Evolutionary conservation across 306 rosid species (phyloP).

Genomic region (Lathyrus oleraceus): DNA sequence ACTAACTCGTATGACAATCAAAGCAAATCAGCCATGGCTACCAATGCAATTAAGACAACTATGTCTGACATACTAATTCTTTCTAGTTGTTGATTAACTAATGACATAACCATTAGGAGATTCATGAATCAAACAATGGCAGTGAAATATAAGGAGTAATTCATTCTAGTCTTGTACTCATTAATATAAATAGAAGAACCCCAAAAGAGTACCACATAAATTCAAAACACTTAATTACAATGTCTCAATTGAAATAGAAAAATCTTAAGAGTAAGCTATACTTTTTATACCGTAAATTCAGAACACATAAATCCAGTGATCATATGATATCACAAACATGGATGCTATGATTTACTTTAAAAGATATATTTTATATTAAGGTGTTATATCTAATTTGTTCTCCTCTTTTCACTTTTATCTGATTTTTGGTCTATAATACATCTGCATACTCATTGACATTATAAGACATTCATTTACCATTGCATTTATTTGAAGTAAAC

Average conservation of each 20-base stretch:
- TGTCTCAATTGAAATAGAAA: slow-evolving; percentile 36
- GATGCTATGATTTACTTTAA: too few relatives aligned
- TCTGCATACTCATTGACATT: too few relatives aligned
- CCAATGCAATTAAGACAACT: not conserved
- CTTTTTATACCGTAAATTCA: too few relatives aligned
- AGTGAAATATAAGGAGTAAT: not conserved
- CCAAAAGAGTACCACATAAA: not conserved
- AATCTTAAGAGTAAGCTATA: slow-evolving; percentile 24
- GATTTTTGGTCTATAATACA: too few relatives aligned
- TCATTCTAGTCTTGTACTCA: not conserved
- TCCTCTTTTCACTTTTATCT: too few relatives aligned
- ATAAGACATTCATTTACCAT: too few relatives aligned
- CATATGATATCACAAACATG: too few relatives aligned
- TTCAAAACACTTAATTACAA: slow-evolving; percentile 30
- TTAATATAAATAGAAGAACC: not conserved
- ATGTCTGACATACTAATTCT: not conserved
- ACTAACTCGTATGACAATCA: not conserved
- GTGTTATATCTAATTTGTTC: too few relatives aligned
- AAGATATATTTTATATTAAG: too few relatives aligned
- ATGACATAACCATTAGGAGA: not conserved
- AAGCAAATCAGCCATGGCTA: not conserved
- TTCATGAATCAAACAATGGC: not conserved
- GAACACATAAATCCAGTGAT: too few relatives aligned
- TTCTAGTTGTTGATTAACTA: not conserved
- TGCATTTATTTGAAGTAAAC: too few relatives aligned